phyloP scores from a whole-genome alignment of 2,329 filamentous ascomycete species.

The Pseudofabraea citricarpa region DNA sequence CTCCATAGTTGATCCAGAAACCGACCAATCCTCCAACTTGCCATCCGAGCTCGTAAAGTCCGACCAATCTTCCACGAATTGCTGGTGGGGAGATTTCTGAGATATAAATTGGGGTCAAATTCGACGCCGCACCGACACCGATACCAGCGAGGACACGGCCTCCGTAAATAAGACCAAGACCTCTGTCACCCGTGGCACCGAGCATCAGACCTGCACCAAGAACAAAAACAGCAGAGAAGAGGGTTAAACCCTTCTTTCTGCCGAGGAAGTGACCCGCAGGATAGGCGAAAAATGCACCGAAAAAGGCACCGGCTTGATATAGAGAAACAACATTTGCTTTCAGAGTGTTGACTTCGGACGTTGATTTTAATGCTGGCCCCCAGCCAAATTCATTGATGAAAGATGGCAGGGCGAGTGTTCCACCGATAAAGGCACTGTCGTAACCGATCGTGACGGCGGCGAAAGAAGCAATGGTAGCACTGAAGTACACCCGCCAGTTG shows the following conservation, averaged over 20 bases:
- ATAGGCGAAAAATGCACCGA: slow-evolving; percentile 69
- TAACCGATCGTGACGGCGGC: slow-evolving; percentile 50
- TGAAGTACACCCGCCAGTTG: slow-evolving; percentile 56
- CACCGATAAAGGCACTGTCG: slow-evolving; percentile 76
- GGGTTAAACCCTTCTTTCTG: slow-evolving; percentile 57
- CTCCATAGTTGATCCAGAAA: slow-evolving; percentile 59
- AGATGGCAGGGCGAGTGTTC: slow-evolving; percentile 65
- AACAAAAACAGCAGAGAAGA: slow-evolving; percentile 60
- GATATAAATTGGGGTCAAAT: slow-evolving; percentile 60
- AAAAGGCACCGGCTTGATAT: slow-evolving; percentile 81
- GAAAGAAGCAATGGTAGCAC: slow-evolving; percentile 49
- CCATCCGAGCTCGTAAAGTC: slow-evolving; percentile 63
- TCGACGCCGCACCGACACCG: slow-evolving; percentile 58
- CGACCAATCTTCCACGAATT: slow-evolving; percentile 59
- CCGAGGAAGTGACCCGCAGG: slow-evolving; percentile 62
- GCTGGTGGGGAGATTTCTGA: slow-evolving; percentile 57
- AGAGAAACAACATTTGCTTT: slow-evolving; percentile 75
- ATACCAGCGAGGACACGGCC: slow-evolving; percentile 60
- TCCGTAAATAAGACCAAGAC: slow-evolving; percentile 59
- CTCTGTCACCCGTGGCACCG: slow-evolving; percentile 54
- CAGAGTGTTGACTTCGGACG: slow-evolving; percentile 48
- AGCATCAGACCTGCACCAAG: slow-evolving; percentile 71
- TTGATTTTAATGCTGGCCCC: slow-evolving; percentile 34
- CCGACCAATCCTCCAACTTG: slow-evolving; percentile 60
- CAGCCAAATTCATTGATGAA: slow-evolving; percentile 68